phyloP scores from a whole-genome alignment of 176 grass and related monocot genomes.

The Cocos nucifera region DNA sequence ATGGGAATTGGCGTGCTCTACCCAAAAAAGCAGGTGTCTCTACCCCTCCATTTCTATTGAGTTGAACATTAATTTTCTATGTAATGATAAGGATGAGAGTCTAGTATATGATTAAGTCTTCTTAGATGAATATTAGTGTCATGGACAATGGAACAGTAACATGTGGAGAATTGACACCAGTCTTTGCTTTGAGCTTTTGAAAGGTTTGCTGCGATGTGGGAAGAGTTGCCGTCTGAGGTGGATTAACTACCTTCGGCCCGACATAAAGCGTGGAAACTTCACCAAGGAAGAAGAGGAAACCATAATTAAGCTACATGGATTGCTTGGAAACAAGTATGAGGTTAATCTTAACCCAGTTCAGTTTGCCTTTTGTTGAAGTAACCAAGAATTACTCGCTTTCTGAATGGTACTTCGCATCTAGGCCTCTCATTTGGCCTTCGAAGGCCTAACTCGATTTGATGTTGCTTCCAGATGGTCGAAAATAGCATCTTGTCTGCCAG shows the following conservation, averaged over 20 bases:
- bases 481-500: conserved; percentile 68
- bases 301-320: conserved; percentile 60
- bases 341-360: background rate
- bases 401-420: too few species aligned
- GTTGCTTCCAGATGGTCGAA: conserved; percentile 54
- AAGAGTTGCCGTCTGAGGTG: conserved; percentile 88
- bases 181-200: background rate
- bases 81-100: too few species aligned
- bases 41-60: background rate
- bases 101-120: background rate
- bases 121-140: background rate
- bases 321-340: conserved; percentile 78
- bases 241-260: conserved; percentile 94
- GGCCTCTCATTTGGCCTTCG: too few species aligned
- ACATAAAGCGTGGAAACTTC: conserved; percentile 91
- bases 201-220: conserved; percentile 80
- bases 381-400: background rate
- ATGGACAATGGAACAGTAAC: too few species aligned
- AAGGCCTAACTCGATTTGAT: background rate
- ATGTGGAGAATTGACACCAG: background rate
- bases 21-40: conserved; percentile 67
- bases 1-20: conserved; percentile 78
- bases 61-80: too few species aligned
- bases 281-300: conserved; percentile 61
- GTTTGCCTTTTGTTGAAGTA: too few species aligned